Evolutionary conservation across 2,329 filamentous ascomycete genomes (phyloP).

Genomic region (Neodidymelliopsis sp.): DNA sequence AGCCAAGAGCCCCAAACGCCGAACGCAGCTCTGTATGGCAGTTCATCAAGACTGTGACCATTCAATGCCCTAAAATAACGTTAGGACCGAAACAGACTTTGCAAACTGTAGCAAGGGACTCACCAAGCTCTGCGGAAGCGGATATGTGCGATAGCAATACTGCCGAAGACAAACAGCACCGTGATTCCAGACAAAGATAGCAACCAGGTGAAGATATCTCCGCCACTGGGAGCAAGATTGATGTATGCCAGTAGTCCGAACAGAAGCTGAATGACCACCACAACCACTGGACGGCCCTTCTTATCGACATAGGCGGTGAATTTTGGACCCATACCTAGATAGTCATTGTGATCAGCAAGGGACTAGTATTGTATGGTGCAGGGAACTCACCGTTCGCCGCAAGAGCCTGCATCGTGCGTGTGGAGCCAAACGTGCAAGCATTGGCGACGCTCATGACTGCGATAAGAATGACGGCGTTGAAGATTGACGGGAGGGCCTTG

Average conservation of each 20-base stretch:
- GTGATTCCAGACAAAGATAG: constrained; percentile 75
- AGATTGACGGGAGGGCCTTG: constrained; percentile 65
- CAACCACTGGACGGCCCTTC: constrained; percentile 77
- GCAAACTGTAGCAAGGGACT: neutral
- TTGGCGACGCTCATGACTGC: constrained; percentile 66
- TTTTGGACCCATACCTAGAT: constrained; percentile 68
- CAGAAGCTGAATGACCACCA: constrained; percentile 71
- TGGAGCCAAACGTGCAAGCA: constrained; percentile 62
- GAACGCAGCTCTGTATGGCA: constrained; percentile 49
- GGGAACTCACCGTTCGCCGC: constrained; percentile 37
- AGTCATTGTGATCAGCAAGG: neutral
- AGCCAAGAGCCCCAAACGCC: constrained; percentile 48
- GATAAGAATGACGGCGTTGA: constrained; percentile 71
- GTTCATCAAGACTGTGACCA: constrained; percentile 48
- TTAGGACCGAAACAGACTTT: neutral
- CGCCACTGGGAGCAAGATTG: constrained; percentile 62
- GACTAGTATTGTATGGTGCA: neutral
- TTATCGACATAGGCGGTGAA: constrained; percentile 81
- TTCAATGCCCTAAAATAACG: constrained; percentile 5
- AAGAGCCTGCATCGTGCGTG: constrained; percentile 63
- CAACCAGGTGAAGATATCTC: constrained; percentile 78
- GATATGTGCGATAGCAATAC: constrained; percentile 87
- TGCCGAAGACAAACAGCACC: constrained; percentile 77
- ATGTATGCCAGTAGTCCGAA: constrained; percentile 80
- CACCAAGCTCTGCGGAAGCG: constrained; percentile 71